Conservation (phyloP, 1,284 basidiomycete species). For the Apiotrichum gracile region DNA sequence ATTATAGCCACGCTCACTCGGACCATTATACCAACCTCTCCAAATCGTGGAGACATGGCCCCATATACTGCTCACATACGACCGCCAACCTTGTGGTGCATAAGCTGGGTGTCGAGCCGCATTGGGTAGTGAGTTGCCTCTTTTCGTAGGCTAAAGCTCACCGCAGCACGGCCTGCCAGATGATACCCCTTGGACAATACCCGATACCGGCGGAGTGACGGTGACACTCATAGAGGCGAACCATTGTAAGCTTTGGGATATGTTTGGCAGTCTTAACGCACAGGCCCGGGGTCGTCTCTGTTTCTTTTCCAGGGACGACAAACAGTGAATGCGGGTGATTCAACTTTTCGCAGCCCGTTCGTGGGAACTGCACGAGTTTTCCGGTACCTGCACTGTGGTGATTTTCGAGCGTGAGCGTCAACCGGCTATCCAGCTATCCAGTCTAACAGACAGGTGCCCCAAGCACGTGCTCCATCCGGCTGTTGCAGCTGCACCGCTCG, state of each 20-base stretch:
- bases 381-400: constrained; percentile 92
- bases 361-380: constrained; percentile 67
- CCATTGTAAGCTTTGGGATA: constrained; percentile 59
- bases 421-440: background rate
- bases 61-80: constrained; percentile 87
- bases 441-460: constrained; percentile 53
- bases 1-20: constrained; percentile 77
- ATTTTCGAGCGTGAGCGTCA: constrained; percentile 65
- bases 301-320: constrained; percentile 91
- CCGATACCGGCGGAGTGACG: constrained; percentile 74
- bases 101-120: constrained; percentile 77
- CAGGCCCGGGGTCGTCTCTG: constrained; percentile 82
- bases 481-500: constrained; percentile 69
- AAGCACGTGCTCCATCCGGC: constrained; percentile 74
- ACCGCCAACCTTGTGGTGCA: constrained; percentile 87
- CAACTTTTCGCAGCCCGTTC: constrained; percentile 60
- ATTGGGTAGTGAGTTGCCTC: constrained; percentile 79
- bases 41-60: constrained; percentile 78
- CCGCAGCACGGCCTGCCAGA: constrained; percentile 58
- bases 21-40: constrained; percentile 90
- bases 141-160: background rate
- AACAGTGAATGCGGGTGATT: constrained; percentile 80
- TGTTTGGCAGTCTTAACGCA: background rate
- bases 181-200: constrained; percentile 66
- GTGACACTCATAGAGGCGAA: constrained; percentile 97